Evolutionary conservation across 148 eudicot species (phyloP), one percentile per base, ranked within the genome.

Genomic region (Talinum fruticosum): DNA sequence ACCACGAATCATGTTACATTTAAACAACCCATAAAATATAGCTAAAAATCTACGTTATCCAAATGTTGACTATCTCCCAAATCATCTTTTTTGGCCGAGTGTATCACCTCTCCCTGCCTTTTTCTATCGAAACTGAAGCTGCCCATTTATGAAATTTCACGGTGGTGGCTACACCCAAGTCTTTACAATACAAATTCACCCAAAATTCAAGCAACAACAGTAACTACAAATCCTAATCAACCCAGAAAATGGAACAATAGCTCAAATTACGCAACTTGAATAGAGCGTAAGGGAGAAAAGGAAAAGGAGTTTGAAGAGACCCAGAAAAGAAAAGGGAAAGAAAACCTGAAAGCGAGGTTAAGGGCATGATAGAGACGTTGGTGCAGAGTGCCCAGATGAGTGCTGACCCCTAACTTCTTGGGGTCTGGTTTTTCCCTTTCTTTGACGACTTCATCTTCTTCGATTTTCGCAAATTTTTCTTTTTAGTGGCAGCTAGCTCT

Each of bases 341-440:
- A 13, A 51, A 33, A 85, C 89, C 90, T 83, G 74, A 84, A 85
- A 61, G 89, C 94, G 45, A 91, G 92, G 71, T 82, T 81, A 65
- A 93, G 87, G 69, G 92, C 84, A 77, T 90, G 85, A 73, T 87
- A 79, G 71, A 93, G 89, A 81, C 94, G 97, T 57, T 86, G 89
- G 75, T 90, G 97, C 44, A 90, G 88, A n/a, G 80, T 89, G 74
- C 29, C 34, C 44, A 88, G 62, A 80, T 87, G 89, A 26, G 78
- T 69, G 37, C 74, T 82, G 35, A 72, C 49, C 66, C 79, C 84
- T 10, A 12, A 13, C 69, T 82, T 78, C 32, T 68, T 68, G 33
- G 74, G 14, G 36, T 82, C 81, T 44, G 71, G 24, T 68, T 78
- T 82, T 57, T 82, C 10, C 71, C 71, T 61, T 74, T 78, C 75